phyloP scores from a whole-genome alignment of 305 asterid genomes.

The Nicotiana rustica region DNA sequence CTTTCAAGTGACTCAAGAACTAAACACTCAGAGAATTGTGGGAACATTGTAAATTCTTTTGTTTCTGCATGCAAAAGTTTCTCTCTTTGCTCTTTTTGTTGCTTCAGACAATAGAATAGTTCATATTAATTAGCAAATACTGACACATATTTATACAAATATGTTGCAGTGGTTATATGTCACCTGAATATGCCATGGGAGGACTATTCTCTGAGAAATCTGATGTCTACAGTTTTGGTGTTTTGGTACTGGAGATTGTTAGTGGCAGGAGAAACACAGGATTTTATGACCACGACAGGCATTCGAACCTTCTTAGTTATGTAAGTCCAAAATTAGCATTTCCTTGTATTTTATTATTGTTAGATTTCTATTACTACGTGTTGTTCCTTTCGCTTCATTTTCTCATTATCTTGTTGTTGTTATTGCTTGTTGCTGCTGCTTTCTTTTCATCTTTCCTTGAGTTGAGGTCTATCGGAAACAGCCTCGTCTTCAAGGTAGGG shows the following conservation, averaged over 20 bases:
- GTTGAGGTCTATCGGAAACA: too few relatives aligned
- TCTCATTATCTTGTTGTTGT: too few relatives aligned
- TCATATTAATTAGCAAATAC: neutral
- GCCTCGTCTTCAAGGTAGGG: too few relatives aligned
- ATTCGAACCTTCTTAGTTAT: conserved; percentile 37
- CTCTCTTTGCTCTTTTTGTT: neutral
- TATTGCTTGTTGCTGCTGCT: too few relatives aligned
- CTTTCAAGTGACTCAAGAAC: conserved; percentile 34
- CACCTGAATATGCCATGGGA: conserved; percentile 41
- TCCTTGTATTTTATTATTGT: too few relatives aligned
- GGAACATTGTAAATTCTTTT: conserved; percentile 41
- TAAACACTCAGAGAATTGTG: conserved; percentile 39
- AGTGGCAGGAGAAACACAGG: conserved; percentile 38
- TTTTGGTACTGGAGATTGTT: conserved; percentile 40
- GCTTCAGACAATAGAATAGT: neutral
- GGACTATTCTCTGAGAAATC: conserved; percentile 44
- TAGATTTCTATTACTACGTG: too few relatives aligned
- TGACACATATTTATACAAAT: neutral
- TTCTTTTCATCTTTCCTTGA: too few relatives aligned
- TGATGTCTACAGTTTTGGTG: conserved; percentile 45
- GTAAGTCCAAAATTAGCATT: conserved; percentile 35
- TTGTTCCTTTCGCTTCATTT: too few relatives aligned
- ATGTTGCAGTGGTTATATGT: conserved; percentile 42
- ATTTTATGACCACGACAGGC: conserved; percentile 26
- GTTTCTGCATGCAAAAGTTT: neutral